Base-by-base conservation (phyloP, 2,329 filamentous ascomycete species). In the Alternaria sp. region DNA sequence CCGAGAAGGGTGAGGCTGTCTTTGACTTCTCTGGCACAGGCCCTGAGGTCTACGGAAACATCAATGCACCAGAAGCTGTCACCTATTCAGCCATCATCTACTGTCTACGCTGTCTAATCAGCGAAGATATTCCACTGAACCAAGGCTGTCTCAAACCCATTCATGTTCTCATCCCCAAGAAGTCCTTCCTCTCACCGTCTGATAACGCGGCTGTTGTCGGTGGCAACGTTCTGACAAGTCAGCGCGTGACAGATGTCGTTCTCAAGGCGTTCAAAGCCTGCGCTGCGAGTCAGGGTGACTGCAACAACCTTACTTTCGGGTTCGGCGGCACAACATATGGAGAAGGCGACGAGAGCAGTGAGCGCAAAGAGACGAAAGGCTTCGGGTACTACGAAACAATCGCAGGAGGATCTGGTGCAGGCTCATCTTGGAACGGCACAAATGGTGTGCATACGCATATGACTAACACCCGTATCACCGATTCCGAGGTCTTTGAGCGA, bases 371-470 rank as follows among this genome's bases (percentile, higher is more conserved):
- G n/a, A 82, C 86, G n/a, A 86, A 87, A 34, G 91, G 91, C 0
- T 95, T 95, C 72, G 91, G 91, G 9, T 95, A 94, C 80, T 94
- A 94, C 75, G 91, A 95, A 77, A 94, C 91, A 5, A 93, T 95
- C 62, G 88, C 89, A 0, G 91, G 91, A 37, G 91, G 91, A 0
- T 87, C 84, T 37, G 91, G 91, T 28, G 91, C 91, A 0, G 90
- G 90, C 0, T 84, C 88, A 0, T 82, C 82, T 13, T 93, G 90
- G 90, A 82, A 89, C 60, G 91, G 91, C 36, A 88, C 89, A 10
- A 86, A 82, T 51, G 90, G 90, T 14, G 90, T 93, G n/a, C 90
- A 94, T 73, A 90, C 86, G 2, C 90, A 94, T 78, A 93, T 93
- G 89, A 94, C 91, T 6, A 95, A 95, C 75, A 94, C 91, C 3